A percentile compares a stretch with the other conserved stretches of the same genome.
Evolutionary conservation across 1,139 yeast species (phyloP).

Genomic region (Geotrichum candidum): DNA sequence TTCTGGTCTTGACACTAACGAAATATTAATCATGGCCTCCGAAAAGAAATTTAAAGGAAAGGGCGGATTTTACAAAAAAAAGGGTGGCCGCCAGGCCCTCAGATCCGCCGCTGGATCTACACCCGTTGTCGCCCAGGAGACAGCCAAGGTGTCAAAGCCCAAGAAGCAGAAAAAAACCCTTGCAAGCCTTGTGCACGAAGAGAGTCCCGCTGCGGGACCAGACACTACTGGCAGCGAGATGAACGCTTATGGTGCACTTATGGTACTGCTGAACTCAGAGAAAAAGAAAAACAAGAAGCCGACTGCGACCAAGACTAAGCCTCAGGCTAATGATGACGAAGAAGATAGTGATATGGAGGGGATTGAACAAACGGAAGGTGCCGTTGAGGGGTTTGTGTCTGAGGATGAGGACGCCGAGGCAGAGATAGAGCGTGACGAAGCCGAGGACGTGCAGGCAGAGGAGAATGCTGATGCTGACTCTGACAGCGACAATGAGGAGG

Average conservation of each 20-base stretch:
- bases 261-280: conserved; percentile 61
- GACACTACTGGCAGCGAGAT: conserved; percentile 4
- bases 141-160: conserved; percentile 4
- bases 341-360: background rate
- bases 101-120: conserved; percentile 5
- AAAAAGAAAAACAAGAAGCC: conserved; percentile 30
- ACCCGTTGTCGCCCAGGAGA: background rate
- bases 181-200: conserved; percentile 31
- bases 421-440: conserved; percentile 31
- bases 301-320: background rate
- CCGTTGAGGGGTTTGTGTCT: conserved; percentile 24
- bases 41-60: background rate
- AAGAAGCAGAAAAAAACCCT: conserved; percentile 26
- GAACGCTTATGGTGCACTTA: conserved; percentile 64
- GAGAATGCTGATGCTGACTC: conserved; percentile 31
- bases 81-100: conserved; percentile 10
- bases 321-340: conserved; percentile 13
- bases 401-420: conserved; percentile 23
- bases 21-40: conserved; percentile 1
- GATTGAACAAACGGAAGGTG: conserved; percentile 21
- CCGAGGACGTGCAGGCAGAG: conserved; percentile 29
- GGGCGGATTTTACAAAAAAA: conserved; percentile 3
- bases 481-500: conserved; percentile 38
- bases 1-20: no score
- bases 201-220: background rate